A percentile compares a stretch with the other conserved stretches of the same genome.
phyloP scores from a whole-genome alignment of 257 asterid genomes.

The Solanum rostratum region DNA sequence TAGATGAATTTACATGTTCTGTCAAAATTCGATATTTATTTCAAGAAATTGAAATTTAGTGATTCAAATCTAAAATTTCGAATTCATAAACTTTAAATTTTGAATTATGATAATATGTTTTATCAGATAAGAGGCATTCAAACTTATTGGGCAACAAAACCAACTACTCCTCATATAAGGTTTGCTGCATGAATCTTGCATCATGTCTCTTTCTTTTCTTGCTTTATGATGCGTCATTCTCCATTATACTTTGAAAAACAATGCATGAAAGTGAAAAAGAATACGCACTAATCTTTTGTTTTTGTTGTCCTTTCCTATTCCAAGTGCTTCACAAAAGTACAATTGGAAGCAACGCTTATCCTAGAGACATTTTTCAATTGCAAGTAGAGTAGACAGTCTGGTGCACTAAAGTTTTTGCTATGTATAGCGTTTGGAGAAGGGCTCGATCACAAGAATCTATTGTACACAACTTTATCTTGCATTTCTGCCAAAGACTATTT shows the following conservation, averaged over 20 bases:
- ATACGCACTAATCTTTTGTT: neutral
- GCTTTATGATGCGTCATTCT: neutral
- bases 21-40: neutral
- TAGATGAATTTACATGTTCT: too few relatives aligned
- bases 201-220: neutral
- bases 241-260: neutral
- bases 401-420: too few relatives aligned
- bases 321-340: neutral
- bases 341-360: neutral
- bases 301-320: neutral
- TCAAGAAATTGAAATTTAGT: neutral
- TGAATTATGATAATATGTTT: neutral
- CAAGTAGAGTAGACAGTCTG: neutral
- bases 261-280: neutral
- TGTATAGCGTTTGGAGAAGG: too few relatives aligned
- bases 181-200: neutral
- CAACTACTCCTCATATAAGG: neutral
- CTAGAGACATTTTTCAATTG: neutral
- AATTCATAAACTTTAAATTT: neutral
- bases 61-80: neutral
- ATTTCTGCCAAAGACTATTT: too few relatives aligned
- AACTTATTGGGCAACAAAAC: neutral
- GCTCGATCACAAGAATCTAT: rapidly evolving
- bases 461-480: rapidly evolving
- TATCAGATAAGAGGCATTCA: neutral